Percentiles rank a stretch among this genome's conserved stretches.
Conservation (phyloP, 192 early-diverging fungal genomes). For the Entomortierella chlamydospora region DNA sequence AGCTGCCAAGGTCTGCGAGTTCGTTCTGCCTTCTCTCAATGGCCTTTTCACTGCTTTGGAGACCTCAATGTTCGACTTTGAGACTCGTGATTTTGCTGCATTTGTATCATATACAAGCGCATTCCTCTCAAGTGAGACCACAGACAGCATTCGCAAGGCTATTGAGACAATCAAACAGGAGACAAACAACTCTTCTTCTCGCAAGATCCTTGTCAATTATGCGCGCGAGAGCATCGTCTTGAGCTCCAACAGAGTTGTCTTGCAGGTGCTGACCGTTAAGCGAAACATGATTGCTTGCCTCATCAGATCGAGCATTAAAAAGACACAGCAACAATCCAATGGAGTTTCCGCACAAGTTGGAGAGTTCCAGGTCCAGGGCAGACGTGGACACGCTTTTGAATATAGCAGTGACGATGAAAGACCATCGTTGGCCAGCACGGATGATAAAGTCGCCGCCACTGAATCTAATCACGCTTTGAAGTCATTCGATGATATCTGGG, state of each 20-base stretch:
- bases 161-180: slow-evolving; percentile 55
- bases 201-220: slow-evolving; percentile 61
- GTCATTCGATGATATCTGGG: slow-evolving; percentile 56
- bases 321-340: slow-evolving; percentile 10
- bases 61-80: slow-evolving; percentile 51
- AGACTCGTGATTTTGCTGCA: slow-evolving; percentile 56
- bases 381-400: slow-evolving; percentile 7
- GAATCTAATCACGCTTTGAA: neutral
- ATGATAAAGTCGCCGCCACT: neutral
- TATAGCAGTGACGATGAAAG: slow-evolving; percentile 20
- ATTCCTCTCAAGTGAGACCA: slow-evolving; percentile 57
- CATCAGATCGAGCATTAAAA: slow-evolving; percentile 15
- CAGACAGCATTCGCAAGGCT: slow-evolving; percentile 58
- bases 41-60: slow-evolving; percentile 66
- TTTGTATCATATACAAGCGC: slow-evolving; percentile 57
- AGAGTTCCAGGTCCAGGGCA: neutral
- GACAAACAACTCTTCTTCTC: slow-evolving; percentile 44
- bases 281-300: slow-evolving; percentile 65
- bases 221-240: slow-evolving; percentile 56
- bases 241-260: slow-evolving; percentile 64
- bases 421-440: neutral
- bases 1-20: slow-evolving; percentile 58
- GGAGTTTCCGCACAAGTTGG: neutral
- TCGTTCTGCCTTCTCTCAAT: slow-evolving; percentile 69
- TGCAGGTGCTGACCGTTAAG: slow-evolving; percentile 60